Conservation (phyloP, 2,329 filamentous ascomycete genomes). For the Phialophora expanda region DNA sequence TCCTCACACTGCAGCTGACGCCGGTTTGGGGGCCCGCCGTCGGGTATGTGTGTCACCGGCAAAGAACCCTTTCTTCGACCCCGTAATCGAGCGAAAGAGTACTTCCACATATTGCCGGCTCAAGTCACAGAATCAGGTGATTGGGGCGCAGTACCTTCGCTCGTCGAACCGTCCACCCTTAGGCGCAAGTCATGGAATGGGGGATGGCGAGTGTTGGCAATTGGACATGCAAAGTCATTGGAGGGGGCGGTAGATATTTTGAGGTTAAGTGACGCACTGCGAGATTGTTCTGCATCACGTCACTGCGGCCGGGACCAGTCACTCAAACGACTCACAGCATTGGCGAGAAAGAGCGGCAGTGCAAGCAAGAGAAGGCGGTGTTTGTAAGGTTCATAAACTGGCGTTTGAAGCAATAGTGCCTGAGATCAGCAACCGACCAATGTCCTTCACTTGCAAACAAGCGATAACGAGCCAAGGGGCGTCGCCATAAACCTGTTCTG, state of each 20-base stretch:
- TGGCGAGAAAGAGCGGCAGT: neutral
- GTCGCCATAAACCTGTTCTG: neutral
- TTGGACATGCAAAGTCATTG: neutral
- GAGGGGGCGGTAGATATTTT: too few relatives aligned
- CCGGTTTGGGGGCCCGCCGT: neutral
- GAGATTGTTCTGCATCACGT: neutral
- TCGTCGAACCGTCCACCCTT: neutral
- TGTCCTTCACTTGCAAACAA: neutral
- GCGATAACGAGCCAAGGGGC: neutral
- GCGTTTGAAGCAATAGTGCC: neutral
- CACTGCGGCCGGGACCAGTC: neutral
- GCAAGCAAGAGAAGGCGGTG: neutral
- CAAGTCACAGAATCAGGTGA: neutral
- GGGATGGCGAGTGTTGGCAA: neutral
- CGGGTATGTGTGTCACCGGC: neutral
- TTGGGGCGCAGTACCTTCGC: rapidly evolving
- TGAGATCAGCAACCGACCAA: neutral
- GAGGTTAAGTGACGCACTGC: neutral
- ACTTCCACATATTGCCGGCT: neutral
- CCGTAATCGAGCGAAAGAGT: neutral
- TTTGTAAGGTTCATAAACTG: neutral
- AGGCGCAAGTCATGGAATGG: neutral
- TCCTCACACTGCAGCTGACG: neutral
- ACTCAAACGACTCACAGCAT: neutral
- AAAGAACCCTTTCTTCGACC: neutral